Evolutionary conservation across 768 basidiomycete species (phyloP), one percentile per base, ranked within the genome.

Genomic region (Fomitopsis serialis): DNA sequence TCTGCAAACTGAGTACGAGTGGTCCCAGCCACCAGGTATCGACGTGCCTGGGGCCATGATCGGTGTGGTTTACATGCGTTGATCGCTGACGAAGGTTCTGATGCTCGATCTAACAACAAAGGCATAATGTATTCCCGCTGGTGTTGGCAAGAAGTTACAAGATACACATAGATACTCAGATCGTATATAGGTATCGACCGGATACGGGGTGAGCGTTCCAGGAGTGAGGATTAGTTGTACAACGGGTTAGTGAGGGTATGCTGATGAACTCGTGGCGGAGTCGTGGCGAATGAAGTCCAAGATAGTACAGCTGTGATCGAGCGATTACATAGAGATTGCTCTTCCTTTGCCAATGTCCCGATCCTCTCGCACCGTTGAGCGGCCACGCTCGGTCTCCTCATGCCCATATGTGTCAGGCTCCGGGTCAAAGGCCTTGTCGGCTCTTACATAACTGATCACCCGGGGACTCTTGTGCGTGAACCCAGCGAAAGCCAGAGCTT

Each of bases 401-500:
- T 77, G 74, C 23, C 73, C 74, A 61, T 74, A 77, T 45, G 73
- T 74, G 56, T 82, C 75, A 40, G 79, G 74, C 60, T 73, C 71
- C 55, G 73, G 75, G 63, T 81, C 82, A 67, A 89, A 87, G 46
- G 82, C 84, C 64, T 75, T 83, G 70, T 90, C 87, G 54, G 81
- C 87, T 63, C 84, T 78, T 61, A 82, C 75, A 69, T 91, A 92
- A 67, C 74, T 86, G 69, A 92, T 81, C 53, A 78, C 77, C 56
- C 89, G 85, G 56, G 90, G 90, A 62, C 86, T 89, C 77, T 87
- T 92, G 74, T 93, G 90, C 29, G 91, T 92, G 72, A 92, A 92
- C 48, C 90, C 91, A 54, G 87, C 89, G 70, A 94, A 96, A 21
- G 93, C 92, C 44, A 92, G 75, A 43, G 87, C 85, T 73, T 98